Evolutionary conservation across 2,329 filamentous ascomycete species (phyloP).

Genomic region (Esteya vermicola): DNA sequence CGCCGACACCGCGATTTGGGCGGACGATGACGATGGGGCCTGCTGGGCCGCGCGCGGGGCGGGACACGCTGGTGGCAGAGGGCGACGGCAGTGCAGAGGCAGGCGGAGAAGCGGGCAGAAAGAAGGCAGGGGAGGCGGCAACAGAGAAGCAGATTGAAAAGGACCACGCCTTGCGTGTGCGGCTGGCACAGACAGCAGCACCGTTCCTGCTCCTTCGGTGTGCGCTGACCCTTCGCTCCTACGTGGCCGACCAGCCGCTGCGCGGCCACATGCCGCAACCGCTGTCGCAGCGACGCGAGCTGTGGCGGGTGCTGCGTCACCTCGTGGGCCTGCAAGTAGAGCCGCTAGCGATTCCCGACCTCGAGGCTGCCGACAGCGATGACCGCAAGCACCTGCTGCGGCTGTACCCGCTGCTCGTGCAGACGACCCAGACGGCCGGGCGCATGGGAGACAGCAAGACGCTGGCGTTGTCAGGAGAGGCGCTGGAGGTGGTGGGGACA

Average conservation of each 20-base stretch:
- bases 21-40: conserved; percentile 10
- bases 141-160: conserved; percentile 12
- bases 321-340: conserved; percentile 57
- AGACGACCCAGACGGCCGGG: conserved; percentile 44
- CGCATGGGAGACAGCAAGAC: conserved; percentile 46
- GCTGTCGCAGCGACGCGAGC: conserved; percentile 61
- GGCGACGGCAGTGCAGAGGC: not conserved
- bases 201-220: conserved; percentile 74
- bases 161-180: conserved; percentile 27
- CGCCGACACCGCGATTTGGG: conserved; percentile 26
- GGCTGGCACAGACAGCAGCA: conserved; percentile 60
- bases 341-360: conserved; percentile 50
- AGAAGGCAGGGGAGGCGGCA: conserved; percentile 3
- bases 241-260: conserved; percentile 82
- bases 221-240: conserved; percentile 66
- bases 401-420: conserved; percentile 64
- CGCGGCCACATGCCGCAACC: conserved; percentile 83
- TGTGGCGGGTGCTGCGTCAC: conserved; percentile 55
- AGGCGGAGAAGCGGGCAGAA: not conserved
- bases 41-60: not conserved
- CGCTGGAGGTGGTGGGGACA: conserved; percentile 46
- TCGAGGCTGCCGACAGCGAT: conserved; percentile 36
- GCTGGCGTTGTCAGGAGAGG: conserved; percentile 39
- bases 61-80: not conserved
- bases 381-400: conserved; percentile 62